phyloP scores from a whole-genome alignment of 139 green algal genomes.

The Monoraphidium neglectum region DNA sequence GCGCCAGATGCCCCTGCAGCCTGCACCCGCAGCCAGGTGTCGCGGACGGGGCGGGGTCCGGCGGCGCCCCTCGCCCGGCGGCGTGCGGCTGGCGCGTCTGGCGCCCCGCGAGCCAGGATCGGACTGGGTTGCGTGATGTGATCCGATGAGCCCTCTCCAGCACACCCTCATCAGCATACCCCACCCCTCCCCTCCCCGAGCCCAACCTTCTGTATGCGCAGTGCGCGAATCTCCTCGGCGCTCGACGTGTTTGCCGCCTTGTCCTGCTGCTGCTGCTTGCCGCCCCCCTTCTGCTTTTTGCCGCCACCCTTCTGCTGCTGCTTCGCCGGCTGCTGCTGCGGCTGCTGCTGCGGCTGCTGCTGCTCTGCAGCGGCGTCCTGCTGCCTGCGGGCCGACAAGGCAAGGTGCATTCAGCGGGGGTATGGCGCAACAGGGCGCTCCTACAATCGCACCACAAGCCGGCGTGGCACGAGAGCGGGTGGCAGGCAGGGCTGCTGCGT shows the following conservation, averaged over 20 bases:
- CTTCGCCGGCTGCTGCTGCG: slow-evolving; percentile 21
- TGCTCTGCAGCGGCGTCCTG: not conserved
- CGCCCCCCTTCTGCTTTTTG: slow-evolving; percentile 11
- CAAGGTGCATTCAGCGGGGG: too few species aligned
- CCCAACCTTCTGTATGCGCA: slow-evolving; percentile 78
- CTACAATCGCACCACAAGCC: too few species aligned
- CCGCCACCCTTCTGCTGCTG: not conserved
- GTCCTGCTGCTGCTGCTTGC: slow-evolving; percentile 25
- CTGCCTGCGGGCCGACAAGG: too few species aligned
- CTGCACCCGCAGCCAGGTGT: not conserved
- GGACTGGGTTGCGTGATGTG: too few species aligned
- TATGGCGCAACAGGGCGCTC: too few species aligned
- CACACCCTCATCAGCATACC: too few species aligned
- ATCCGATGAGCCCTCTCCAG: too few species aligned
- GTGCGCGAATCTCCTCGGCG: slow-evolving; percentile 66
- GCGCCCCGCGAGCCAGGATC: too few species aligned
- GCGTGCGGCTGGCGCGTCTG: too few species aligned
- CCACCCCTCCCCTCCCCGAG: too few species aligned
- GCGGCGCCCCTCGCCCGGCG: not conserved
- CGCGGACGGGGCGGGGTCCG: not conserved
- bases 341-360: slow-evolving; percentile 19
- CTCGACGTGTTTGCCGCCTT: slow-evolving; percentile 44
- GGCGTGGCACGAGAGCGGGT: too few species aligned
- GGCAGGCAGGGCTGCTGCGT: too few species aligned
- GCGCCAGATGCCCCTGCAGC: not conserved